A percentile compares a stretch with the other conserved stretches of the same genome.
phyloP scores from a whole-genome alignment of 192 early-diverging fungal species.

The Oehlia diaphana region DNA sequence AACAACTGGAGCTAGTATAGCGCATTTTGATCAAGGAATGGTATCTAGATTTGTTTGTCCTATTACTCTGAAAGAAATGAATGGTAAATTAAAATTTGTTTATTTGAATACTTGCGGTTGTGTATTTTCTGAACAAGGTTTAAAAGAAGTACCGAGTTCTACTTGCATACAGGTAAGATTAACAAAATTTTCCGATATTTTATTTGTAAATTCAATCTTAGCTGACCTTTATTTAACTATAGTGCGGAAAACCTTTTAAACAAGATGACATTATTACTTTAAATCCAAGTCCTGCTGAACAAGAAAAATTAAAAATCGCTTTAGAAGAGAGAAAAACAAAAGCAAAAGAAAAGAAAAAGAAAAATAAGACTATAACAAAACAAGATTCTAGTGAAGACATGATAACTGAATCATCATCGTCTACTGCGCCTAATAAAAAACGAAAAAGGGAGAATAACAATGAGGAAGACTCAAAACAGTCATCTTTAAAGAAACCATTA shows the following conservation, averaged over 20 bases:
- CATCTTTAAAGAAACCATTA: background rate
- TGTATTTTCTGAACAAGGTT: conserved; percentile 74
- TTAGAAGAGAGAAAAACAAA: conserved; percentile 55
- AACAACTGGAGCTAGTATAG: conserved; percentile 42
- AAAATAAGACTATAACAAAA: conserved; percentile 40
- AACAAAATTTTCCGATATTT: too few relatives aligned
- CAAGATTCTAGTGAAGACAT: conserved; percentile 42
- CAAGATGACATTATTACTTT: conserved; percentile 63
- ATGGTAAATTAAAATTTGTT: conserved; percentile 70
- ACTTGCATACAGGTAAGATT: conserved; percentile 60
- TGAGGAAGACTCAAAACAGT: background rate
- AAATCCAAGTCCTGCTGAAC: conserved; percentile 67
- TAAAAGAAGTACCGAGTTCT: conserved; percentile 66
- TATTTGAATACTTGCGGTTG: conserved; percentile 73
- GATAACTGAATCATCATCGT: background rate
- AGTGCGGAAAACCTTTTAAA: conserved; percentile 66
- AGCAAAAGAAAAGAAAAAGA: conserved; percentile 50
- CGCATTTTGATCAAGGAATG: conserved; percentile 53
- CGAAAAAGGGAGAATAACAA: background rate
- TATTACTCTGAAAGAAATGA: conserved; percentile 83
- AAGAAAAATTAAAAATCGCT: conserved; percentile 55
- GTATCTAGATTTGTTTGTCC: conserved; percentile 72
- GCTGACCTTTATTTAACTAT: background rate
- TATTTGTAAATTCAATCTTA: background rate
- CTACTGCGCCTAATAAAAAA: background rate